A percentile compares a stretch with the other conserved stretches of the same genome.
Conservation (phyloP, 2,329 filamentous ascomycete species). For the Arachnomyces sp. region DNA sequence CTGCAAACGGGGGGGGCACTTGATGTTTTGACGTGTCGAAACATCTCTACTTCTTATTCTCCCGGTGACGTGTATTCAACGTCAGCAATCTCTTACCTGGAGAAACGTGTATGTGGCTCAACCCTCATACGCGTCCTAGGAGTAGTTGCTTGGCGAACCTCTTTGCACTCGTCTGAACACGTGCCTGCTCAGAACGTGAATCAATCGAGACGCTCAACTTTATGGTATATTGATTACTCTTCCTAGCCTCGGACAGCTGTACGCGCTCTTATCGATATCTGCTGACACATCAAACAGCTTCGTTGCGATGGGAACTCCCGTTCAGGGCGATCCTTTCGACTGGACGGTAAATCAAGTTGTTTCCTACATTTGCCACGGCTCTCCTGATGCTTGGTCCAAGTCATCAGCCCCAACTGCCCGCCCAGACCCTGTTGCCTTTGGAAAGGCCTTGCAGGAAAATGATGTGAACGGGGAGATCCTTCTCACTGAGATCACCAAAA, state of each 20-base stretch:
- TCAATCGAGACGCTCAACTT: too few species aligned
- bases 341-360: conserved; percentile 65
- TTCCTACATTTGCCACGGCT: conserved; percentile 52
- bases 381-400: conserved; percentile 36
- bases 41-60: conserved; percentile 5
- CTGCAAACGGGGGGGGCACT: too few species aligned
- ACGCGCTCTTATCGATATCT: too few species aligned
- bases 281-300: neutral
- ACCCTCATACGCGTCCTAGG: neutral
- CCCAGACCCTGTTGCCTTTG: conserved; percentile 47
- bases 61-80: conserved; percentile 7
- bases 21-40: too few species aligned
- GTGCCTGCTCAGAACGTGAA: too few species aligned
- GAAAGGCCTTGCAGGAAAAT: conserved; percentile 49
- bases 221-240: neutral
- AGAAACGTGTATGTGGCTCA: neutral
- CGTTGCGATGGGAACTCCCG: conserved; percentile 20
- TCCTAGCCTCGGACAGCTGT: too few species aligned
- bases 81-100: neutral
- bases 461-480: conserved; percentile 59
- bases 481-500: conserved; percentile 47
- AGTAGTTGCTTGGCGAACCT: neutral
- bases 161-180: too few species aligned
- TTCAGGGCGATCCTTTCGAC: conserved; percentile 56
- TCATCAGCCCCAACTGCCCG: conserved; percentile 28